phyloP scores from a whole-genome alignment of 1,139 yeast genomes.

The Diutina ranongensis region DNA sequence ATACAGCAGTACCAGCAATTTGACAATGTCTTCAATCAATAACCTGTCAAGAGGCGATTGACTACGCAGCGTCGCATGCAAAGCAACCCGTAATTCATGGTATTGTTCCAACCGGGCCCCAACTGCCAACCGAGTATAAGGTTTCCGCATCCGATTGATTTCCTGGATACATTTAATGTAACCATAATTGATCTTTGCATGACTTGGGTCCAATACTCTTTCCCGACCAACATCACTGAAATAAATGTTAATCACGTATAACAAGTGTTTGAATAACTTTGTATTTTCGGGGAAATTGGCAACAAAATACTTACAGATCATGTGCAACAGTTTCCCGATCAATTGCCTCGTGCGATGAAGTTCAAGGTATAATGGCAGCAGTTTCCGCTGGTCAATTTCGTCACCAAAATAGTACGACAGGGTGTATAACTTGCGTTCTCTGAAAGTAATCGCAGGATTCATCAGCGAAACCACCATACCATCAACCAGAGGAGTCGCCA shows the following conservation, averaged over 20 bases:
- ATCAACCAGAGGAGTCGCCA: conserved; percentile 29
- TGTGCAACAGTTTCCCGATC: conserved; percentile 62
- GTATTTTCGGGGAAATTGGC: conserved; percentile 54
- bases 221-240: conserved; percentile 77
- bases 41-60: conserved; percentile 57
- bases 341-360: conserved; percentile 52
- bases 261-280: conserved; percentile 51
- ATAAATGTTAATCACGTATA: conserved; percentile 69
- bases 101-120: conserved; percentile 70
- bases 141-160: conserved; percentile 43
- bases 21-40: conserved; percentile 59
- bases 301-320: conserved; percentile 38
- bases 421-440: conserved; percentile 50
- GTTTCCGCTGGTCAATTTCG: conserved; percentile 33
- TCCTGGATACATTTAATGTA: conserved; percentile 27
- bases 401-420: conserved; percentile 48
- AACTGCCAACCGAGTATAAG: conserved; percentile 67
- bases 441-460: conserved; percentile 40
- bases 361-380: conserved; percentile 41
- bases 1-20: conserved; percentile 60
- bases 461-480: conserved; percentile 33
- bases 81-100: conserved; percentile 63
- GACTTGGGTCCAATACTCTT: conserved; percentile 47
- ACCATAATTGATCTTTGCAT: conserved; percentile 26
- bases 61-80: conserved; percentile 66